phyloP scores from a whole-genome alignment of 1,139 yeast genomes.

The Magnusiomyces magnusii region DNA sequence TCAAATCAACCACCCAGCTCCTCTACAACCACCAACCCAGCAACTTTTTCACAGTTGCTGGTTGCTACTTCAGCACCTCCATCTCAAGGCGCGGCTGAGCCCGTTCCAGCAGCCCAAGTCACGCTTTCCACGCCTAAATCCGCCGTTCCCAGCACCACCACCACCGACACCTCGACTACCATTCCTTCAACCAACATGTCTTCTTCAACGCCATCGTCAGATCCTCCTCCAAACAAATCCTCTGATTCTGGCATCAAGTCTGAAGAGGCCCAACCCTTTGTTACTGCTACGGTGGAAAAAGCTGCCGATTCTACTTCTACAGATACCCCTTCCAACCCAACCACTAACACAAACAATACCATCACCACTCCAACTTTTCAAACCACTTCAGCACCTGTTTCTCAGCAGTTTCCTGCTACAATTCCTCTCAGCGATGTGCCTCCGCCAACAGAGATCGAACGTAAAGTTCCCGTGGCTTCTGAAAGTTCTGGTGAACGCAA shows the following conservation, averaged over 20 bases:
- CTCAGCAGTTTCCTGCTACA: constrained; percentile 2
- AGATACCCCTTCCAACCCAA: background rate
- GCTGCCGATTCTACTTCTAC: background rate
- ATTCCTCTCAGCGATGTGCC: constrained; percentile 2
- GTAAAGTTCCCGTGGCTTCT: background rate
- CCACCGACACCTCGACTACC: background rate
- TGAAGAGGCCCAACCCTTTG: background rate
- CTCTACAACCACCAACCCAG: background rate
- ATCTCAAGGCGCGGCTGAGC: background rate
- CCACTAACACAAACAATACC: background rate
- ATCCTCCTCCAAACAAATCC: background rate
- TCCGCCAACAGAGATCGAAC: background rate
- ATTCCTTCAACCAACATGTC: background rate
- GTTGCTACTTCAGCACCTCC: background rate
- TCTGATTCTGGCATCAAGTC: background rate
- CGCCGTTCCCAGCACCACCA: background rate
- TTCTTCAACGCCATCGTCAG: background rate
- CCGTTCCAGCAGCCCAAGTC: background rate
- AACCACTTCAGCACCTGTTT: background rate
- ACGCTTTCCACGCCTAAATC: background rate
- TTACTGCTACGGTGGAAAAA: background rate
- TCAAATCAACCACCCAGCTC: background rate
- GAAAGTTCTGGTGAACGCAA: constrained; percentile 4
- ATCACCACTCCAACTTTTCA: background rate
- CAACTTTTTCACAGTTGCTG: no score